Evolutionary conservation across 1,284 basidiomycete species (phyloP), one percentile per base, ranked within the genome.

Genomic region (Naganishia cerealis): DNA sequence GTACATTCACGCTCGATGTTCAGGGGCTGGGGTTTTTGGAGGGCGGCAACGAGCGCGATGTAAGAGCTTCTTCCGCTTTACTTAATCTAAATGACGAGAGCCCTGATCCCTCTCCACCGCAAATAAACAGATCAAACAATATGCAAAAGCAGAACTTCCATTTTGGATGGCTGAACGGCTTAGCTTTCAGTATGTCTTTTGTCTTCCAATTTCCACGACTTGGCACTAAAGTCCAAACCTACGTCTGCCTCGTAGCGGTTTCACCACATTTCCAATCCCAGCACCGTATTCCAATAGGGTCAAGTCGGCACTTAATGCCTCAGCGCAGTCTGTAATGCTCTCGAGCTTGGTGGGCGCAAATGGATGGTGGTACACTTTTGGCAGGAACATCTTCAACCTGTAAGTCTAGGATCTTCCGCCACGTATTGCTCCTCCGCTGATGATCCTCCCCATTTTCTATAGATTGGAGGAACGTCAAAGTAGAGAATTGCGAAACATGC

Each of bases 351-450:
- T 94, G 3, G 92, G 92, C 6, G 87, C 87, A n/a, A 90, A 90
- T 8, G 90, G 91, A 3, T 81, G 87, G 73, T 95, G 92, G 92
- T 95, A 94, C 77, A 88, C 88, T 2, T 93, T 92, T 77, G 92
- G 92, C 15, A 87, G 87, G 75, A 86, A 87, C 73, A 86, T 94
- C 69, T 89, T 88, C 81, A 87, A 88, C 65, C 85, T 94, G 91
- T 91, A 75, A 26, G 53, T 42, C 12, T 56, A 29, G 13, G n/a
- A 39, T 38, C 43, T 56, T 33, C 21, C 40, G 8, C 5, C 55
- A 33, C 52, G 18, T 3, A 15, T 29, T 42, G 33, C 56, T 21
- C 29, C 42, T 40, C 2, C 36, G 18, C 13, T 53, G 33, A 40
- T 15, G 1, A 38, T 33, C 29, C 6, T 6, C 3, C 38, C 56